Evolutionary conservation across 129 eudicot species (phyloP).

Genomic region (Gnaphalium uliginosum): DNA sequence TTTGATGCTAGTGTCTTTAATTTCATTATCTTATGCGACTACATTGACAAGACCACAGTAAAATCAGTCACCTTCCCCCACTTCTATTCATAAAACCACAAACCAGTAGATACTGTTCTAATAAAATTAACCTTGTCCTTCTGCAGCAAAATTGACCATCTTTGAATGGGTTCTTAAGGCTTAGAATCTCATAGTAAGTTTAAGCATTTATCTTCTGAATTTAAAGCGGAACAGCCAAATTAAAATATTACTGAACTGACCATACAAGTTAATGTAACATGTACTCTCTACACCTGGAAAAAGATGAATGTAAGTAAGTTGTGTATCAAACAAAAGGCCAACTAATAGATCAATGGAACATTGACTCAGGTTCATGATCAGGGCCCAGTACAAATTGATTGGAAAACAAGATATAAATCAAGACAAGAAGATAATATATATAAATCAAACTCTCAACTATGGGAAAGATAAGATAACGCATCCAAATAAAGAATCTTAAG

Average conservation of each 20-base stretch:
- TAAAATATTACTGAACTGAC: not conserved
- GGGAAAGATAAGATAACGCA: not conserved
- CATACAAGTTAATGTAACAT: not conserved
- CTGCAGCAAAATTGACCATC: not conserved
- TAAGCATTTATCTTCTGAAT: not conserved
- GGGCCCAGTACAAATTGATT: not conserved
- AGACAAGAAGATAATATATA: not conserved
- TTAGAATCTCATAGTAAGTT: not conserved
- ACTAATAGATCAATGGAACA: slow-evolving; percentile 3
- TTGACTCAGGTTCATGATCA: not conserved
- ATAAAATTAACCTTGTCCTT: not conserved
- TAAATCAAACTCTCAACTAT: slow-evolving; percentile 2
- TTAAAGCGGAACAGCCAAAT: not conserved
- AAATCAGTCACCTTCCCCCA: slow-evolving; percentile 10
- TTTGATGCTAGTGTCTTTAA: not conserved
- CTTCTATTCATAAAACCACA: not conserved
- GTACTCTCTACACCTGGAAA: not conserved
- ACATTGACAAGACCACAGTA: slow-evolving; percentile 10
- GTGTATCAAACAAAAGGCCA: not conserved
- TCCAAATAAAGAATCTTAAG: not conserved
- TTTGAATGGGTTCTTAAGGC: not conserved
- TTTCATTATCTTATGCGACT: slow-evolving; percentile 1
- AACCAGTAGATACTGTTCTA: not conserved
- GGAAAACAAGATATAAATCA: slow-evolving; percentile 1
- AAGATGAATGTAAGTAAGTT: not conserved